These are phyloP conservation scores for Puccinia brachypodii DNA, from an alignment of 1,284 basidiomycete species.

Conservation along the genomic window DNA sequence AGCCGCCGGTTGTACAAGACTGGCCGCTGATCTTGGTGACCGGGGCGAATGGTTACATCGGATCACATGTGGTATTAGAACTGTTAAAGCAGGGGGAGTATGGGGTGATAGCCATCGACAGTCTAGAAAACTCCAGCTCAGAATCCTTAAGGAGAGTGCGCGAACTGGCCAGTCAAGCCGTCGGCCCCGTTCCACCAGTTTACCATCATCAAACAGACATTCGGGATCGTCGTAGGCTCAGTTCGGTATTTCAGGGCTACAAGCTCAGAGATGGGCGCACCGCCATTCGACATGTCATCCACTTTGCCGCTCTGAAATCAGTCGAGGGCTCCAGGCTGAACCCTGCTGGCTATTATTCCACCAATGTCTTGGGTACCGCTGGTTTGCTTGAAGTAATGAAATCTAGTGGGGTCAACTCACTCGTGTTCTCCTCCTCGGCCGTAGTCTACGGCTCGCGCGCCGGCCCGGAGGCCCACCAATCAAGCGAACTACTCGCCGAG, in stretches of 20 bases:
- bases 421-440: conserved; percentile 45
- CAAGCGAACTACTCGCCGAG: conserved; percentile 24
- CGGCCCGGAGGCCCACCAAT: not conserved
- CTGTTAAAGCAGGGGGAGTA: conserved; percentile 21
- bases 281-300: conserved; percentile 39
- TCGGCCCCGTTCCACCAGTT: conserved; percentile 3
- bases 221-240: conserved; percentile 7
- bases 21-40: conserved; percentile 40
- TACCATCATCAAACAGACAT: conserved; percentile 39
- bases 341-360: conserved; percentile 32
- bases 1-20: not conserved
- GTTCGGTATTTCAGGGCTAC: conserved; percentile 15
- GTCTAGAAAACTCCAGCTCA: conserved; percentile 23
- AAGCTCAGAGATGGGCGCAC: conserved; percentile 5
- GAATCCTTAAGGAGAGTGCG: conserved; percentile 20
- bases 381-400: conserved; percentile 29
- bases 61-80: conserved; percentile 43
- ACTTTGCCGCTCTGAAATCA: conserved; percentile 44
- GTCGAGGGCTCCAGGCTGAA: conserved; percentile 30
- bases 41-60: conserved; percentile 43
- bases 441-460: conserved; percentile 35
- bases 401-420: not conserved
- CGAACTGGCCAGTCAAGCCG: not conserved
- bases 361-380: conserved; percentile 36
- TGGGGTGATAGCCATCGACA: conserved; percentile 37